A percentile compares a stretch with the other conserved stretches of the same genome.
Evolutionary conservation across 192 early-diverging fungal genomes (phyloP).

Genomic region (Coemansia sp.): DNA sequence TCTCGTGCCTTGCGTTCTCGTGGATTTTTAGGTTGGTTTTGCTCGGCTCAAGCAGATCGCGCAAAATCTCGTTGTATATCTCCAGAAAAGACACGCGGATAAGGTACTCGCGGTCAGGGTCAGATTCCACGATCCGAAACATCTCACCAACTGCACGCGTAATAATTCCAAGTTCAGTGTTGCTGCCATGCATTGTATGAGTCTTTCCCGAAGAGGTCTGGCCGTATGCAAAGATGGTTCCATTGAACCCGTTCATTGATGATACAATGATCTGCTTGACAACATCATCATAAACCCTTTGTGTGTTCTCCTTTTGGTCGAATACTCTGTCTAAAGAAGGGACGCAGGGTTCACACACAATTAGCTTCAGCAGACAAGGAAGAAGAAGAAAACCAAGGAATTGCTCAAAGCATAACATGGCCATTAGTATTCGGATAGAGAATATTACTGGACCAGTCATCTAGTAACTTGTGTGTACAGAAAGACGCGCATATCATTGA

Average conservation of each 20-base stretch:
- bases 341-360: neutral
- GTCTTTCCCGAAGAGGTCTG: slow-evolving; percentile 98
- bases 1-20: slow-evolving; percentile 68
- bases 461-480: neutral
- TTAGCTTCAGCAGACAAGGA: neutral
- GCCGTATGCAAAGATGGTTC: slow-evolving; percentile 98
- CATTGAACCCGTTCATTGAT: slow-evolving; percentile 93
- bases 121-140: slow-evolving; percentile 54
- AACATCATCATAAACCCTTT: slow-evolving; percentile 49
- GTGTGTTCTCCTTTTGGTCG: slow-evolving; percentile 47
- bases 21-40: slow-evolving; percentile 86
- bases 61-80: slow-evolving; percentile 95
- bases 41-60: slow-evolving; percentile 84
- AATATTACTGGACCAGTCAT: neutral
- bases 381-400: neutral
- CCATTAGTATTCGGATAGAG: neutral
- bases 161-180: slow-evolving; percentile 68
- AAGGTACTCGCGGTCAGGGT: slow-evolving; percentile 74
- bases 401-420: neutral
- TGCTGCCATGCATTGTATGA: slow-evolving; percentile 66
- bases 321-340: slow-evolving; percentile 50
- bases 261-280: slow-evolving; percentile 61
- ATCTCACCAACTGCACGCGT: slow-evolving; percentile 66
- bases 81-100: slow-evolving; percentile 97
- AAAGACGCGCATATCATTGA: neutral